These are phyloP conservation scores for Saprolegnia diclina DNA, from an alignment of 352 stramenopile species.

Conservation along the genomic window DNA sequence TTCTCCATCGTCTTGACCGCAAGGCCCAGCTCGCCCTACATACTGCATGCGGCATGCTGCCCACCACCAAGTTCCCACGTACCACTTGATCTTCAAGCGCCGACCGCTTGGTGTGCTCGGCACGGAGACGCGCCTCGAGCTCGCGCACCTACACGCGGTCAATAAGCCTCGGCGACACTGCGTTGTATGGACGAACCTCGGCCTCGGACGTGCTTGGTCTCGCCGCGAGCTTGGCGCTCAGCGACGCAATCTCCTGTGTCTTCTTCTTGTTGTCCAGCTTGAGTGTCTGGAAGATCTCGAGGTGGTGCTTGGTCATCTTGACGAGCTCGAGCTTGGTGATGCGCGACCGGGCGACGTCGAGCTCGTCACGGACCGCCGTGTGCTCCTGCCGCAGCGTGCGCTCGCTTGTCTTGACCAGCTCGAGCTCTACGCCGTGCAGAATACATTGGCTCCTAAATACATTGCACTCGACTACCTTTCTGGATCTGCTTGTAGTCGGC, in stretches of 20 bases:
- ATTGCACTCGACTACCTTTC: background rate
- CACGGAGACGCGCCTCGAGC: background rate
- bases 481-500: background rate
- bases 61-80: no score
- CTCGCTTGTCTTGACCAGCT: no score
- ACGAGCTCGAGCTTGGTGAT: conserved; percentile 17
- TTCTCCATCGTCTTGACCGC: conserved; percentile 6
- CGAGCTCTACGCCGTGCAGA: no score
- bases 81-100: background rate
- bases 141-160: background rate
- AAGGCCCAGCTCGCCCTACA: conserved; percentile 1
- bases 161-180: background rate
- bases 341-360: background rate
- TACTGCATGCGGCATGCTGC: no score
- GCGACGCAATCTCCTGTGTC: background rate
- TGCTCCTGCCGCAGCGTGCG: no score
- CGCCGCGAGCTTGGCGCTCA: background rate
- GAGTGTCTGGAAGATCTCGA: conserved; percentile 16
- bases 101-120: background rate
- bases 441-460: no score
- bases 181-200: background rate
- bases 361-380: background rate
- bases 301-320: conserved; percentile 18
- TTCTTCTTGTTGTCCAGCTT: conserved; percentile 26
- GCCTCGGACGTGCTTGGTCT: background rate